Percentiles rank a stretch among this genome's conserved stretches.
These are phyloP conservation scores for Oryza meyeriana DNA, from an alignment of 176 grass and related monocot species.

Conservation along the genomic window DNA sequence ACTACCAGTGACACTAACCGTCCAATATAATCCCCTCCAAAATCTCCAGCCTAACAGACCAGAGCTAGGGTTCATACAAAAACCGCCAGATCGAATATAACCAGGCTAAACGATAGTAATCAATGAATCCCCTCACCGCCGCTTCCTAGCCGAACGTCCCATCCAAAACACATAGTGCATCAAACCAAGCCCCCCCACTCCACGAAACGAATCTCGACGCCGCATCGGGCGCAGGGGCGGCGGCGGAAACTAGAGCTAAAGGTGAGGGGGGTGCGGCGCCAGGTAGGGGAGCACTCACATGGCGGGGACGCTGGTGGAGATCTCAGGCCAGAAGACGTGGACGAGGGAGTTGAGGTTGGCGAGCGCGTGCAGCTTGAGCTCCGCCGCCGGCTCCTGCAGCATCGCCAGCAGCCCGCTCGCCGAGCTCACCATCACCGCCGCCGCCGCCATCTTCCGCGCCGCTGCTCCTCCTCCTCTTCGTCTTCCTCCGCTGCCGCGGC, in stretches of 20 bases:
- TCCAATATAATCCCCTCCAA: slow-evolving; percentile 8
- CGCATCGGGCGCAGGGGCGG: not conserved
- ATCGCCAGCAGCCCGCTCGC: slow-evolving; percentile 78
- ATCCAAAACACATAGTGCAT: not conserved
- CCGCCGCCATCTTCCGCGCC: slow-evolving; percentile 2
- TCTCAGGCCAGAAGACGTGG: slow-evolving; percentile 85
- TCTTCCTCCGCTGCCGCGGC: not conserved
- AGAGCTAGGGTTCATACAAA: slow-evolving; percentile 26
- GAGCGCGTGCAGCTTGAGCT: slow-evolving; percentile 75
- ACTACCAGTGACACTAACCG: not conserved
- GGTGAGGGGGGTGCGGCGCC: no score
- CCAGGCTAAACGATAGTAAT: not conserved
- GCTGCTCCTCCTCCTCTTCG: not conserved
- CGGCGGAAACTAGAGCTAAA: not conserved
- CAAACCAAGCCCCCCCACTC: not conserved
- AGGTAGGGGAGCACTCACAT: slow-evolving; percentile 42
- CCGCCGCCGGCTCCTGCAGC: slow-evolving; percentile 66
- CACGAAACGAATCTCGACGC: not conserved
- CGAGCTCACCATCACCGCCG: slow-evolving; percentile 63
- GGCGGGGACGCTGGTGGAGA: slow-evolving; percentile 71
- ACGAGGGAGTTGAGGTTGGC: slow-evolving; percentile 72
- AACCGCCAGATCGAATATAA: slow-evolving; percentile 22
- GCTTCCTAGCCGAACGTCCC: not conserved
- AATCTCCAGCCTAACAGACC: slow-evolving; percentile 18
- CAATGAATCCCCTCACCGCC: not conserved